Base-by-base conservation (phyloP, 495 filamentous ascomycete species). In the Penicillium paradoxum region DNA sequence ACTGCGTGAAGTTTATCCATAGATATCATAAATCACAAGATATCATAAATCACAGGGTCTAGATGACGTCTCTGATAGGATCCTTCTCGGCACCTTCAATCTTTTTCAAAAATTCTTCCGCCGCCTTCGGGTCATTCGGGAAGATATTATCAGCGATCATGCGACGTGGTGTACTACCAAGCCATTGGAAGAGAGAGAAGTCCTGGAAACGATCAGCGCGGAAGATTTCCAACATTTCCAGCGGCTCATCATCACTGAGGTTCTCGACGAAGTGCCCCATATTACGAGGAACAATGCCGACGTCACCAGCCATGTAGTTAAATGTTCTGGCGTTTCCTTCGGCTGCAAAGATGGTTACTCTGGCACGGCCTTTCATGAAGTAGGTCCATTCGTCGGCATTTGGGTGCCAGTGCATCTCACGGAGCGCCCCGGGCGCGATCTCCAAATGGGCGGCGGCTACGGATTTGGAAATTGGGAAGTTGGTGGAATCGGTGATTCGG, bases 391-490 rank as follows among this genome's bases (percentile, higher is more conserved):
- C 87, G 60, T 90, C 87, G 13, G 79, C 80, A n/a, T 76, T 80
- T 0, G 85, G 84, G 56, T 90, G 87, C 88, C 88, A 91, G 69
- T 91, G 87, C 51, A 91, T 81, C 64, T 84, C 82, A 5, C 82
- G 75, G 42, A 84, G 60, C 0, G 78, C 80, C 1, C 80, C 80
- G 0, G 81, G 81, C 37, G 79, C 61, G 38, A 84, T 81, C 42
- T 68, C 67, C 8, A 84, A 60, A 56, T 84, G 82, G 6, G 81
- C 84, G 2, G 84, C 83, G 0, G 84, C 81, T 14, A 88, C 73
- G 0, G 80, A 86, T 56, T 80, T 73, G 39, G 83, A 82, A 53
- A 87, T 74, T 18, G 77, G 76, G 57, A 88, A 88, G 61, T 84
- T 86, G 24, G 64, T 75, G n/a, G 81, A 81, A 62, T 88, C 84